Evolutionary conservation across 163 green algal species (phyloP).

Genomic region (Smithsoniella earleae): DNA sequence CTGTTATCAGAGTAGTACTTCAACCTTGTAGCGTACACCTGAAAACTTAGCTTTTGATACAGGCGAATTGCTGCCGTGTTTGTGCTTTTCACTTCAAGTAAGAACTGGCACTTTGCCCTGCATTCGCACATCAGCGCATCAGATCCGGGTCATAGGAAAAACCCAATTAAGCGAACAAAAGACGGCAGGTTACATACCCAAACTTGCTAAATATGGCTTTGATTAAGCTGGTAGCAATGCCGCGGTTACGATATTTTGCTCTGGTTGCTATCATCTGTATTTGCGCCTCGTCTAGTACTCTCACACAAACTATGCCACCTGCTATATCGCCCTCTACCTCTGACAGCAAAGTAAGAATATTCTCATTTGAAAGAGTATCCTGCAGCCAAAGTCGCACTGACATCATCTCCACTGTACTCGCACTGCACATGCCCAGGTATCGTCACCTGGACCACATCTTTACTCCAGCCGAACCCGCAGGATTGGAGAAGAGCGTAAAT

Average conservation of each 20-base stretch:
- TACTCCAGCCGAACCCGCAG: no score
- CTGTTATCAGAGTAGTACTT: neutral
- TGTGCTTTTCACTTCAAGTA: neutral
- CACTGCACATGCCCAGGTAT: no score
- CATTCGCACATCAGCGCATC: no score
- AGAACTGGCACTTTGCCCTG: neutral
- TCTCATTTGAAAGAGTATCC: no score
- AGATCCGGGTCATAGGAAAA: no score
- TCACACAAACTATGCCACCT: neutral
- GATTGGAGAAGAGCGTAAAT: no score
- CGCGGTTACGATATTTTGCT: neutral
- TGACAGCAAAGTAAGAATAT: no score
- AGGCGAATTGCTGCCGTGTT: neutral
- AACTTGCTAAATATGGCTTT: neutral
- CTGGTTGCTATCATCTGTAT: slow-evolving; percentile 6
- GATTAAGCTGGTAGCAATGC: neutral
- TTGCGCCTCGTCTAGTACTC: slow-evolving; percentile 5
- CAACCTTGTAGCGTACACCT: neutral
- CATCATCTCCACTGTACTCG: no score
- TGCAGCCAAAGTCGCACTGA: no score
- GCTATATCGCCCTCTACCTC: neutral
- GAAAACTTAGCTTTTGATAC: slow-evolving; percentile 16
- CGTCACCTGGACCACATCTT: no score
- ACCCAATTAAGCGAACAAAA: no score
- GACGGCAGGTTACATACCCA: neutral